Base-by-base conservation (phyloP, 2,329 filamentous ascomycete genomes). In the Knufia fluminis region DNA sequence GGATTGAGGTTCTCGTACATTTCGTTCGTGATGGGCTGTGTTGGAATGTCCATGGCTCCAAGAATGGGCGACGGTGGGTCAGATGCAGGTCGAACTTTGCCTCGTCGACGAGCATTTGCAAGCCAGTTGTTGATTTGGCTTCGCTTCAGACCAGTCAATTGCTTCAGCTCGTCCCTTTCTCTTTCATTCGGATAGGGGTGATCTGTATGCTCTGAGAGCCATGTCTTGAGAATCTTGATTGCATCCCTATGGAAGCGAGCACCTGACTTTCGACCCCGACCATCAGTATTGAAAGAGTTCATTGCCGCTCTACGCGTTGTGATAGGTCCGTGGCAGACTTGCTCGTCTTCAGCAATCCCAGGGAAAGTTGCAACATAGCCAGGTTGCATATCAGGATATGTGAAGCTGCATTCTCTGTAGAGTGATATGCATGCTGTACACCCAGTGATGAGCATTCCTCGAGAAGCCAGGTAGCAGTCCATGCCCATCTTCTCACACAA, bases 41-140 rank as follows among this genome's bases (percentile, higher is more conserved):
- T 31, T 9, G 87, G 85, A 49, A 94, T 90, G 54, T 90, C 81
- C 54, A 94, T 82, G 3, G 82, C 79, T 22, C 79, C 76, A 40
- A 83, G 70, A 57, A 83, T 79, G 1, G 87, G 85, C 3, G 86
- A 90, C 16, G 76, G 79, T 24, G 79, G 80, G 55, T 83, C 76
- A 10, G 56, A 60, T 41, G 60, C 53, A 51, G 78, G 73, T 42
- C 82, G 79, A 48, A 85, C 80, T 69, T 94, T 95, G 59, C 86
- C 83, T 54, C 89, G 78, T 50, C 89, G 80, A 38, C 89, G 81
- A 50, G 88, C 88, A 66, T 95, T 95, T 52, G 89, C 89, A 41
- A 95, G 79, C 89, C 89, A 95, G 64, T 94, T 94, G 9, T 83
- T 83, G 59, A 95, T 91, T 62, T 96, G 90, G 12, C 77, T 84